Evolutionary conservation across 2,329 filamentous ascomycete genomes (phyloP).

Genomic region (Exophiala sp.): DNA sequence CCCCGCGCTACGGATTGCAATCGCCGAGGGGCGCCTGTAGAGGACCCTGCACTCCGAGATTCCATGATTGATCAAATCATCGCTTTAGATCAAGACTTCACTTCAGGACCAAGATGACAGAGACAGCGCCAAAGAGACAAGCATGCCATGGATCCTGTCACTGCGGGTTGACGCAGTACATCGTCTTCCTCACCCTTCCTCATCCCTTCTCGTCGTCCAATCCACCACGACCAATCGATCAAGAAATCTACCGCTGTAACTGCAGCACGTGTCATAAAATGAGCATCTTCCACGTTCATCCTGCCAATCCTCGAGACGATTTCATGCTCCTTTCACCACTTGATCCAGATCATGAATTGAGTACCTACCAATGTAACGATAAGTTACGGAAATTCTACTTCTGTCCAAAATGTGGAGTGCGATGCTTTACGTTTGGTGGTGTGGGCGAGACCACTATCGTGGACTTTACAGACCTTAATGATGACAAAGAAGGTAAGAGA

Average conservation of each 20-base stretch:
- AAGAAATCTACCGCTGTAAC: conserved; percentile 45
- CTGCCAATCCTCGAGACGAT: conserved; percentile 37
- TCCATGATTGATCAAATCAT: conserved; percentile 5
- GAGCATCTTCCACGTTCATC: conserved; percentile 46
- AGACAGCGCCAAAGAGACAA: conserved; percentile 28
- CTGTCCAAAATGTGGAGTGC: conserved; percentile 46
- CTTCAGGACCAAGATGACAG: conserved; percentile 28
- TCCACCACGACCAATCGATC: conserved; percentile 24
- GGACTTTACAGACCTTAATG: conserved; percentile 26
- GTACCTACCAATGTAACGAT: conserved; percentile 39
- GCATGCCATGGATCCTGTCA: conserved; percentile 44
- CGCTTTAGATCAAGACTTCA: conserved; percentile 15
- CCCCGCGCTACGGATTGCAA: neutral
- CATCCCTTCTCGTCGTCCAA: conserved; percentile 26
- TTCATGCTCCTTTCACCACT: conserved; percentile 47
- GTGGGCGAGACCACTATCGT: conserved; percentile 31
- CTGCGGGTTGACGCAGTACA: conserved; percentile 45
- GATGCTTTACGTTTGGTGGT: conserved; percentile 43
- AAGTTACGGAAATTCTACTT: conserved; percentile 43
- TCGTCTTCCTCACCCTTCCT: conserved; percentile 45
- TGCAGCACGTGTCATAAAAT: conserved; percentile 51
- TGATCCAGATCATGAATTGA: conserved; percentile 38
- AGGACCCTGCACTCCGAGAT: neutral
- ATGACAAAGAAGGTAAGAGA: conserved; percentile 28
- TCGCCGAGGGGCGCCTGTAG: too few relatives aligned